Base-by-base conservation (phyloP, 495 filamentous ascomycete genomes). In the Penicillium steckii region DNA sequence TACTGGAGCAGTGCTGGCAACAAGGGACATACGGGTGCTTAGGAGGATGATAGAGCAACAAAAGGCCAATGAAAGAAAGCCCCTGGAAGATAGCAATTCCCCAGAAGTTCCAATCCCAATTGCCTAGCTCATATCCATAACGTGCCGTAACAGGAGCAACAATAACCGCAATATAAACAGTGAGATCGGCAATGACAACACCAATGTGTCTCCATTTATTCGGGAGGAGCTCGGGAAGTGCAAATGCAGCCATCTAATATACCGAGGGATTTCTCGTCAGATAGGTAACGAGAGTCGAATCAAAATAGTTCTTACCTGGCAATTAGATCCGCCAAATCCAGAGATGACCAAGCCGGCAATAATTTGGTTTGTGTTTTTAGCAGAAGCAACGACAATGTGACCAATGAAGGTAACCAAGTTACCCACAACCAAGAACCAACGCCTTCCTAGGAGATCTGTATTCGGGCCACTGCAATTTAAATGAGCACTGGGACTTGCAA, bases 131-230 rank as follows among this genome's bases (percentile, higher is more conserved):
- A 44, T 64, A 61, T 10, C 55, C 59, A 35, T 53, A 65, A 3
- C 59, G 52, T 19, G 62, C 62, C 17, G 62, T 62, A 10, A 65
- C 62, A 12, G 59, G 62, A 4, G 55, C 59, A 17, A 62, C 50
- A 26, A 65, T 62, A 12, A 65, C 62, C 15, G 62, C 62, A 19
- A 65, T 53, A 29, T 62, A 62, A 18, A 62, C 62, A 19, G 58
- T 62, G 38, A 59, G 49, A 46, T 65, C 59, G 29, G 62, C 62
- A 32, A 65, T 56, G 0, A 61, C 62, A 10, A 65, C 62, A 22
- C 55, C 62, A 21, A 61, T 61, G 29, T 65, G 62, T 24, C 62
- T 44, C 62, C 62, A 65, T 42, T 65, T 65, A 44, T 61, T 61
- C 0, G 62, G 62, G 3, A 65, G 55, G n/a, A 65, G 59, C 29